These are phyloP conservation scores for Solanum pinnatisectum DNA, from an alignment of 257 asterid species.

Conservation along the genomic window DNA sequence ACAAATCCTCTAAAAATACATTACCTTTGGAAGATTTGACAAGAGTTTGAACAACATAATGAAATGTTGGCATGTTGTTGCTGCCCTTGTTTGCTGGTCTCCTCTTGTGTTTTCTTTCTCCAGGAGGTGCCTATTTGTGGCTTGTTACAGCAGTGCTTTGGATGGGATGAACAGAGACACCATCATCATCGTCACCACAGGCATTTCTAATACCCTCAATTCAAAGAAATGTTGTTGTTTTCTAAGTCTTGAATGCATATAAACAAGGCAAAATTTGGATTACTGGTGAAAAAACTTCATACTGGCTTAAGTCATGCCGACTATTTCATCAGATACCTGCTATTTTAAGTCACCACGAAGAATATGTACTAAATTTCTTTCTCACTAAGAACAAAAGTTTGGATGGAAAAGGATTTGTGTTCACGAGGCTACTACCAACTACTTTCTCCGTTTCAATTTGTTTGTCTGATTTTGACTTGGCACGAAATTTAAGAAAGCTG, in stretches of 20 bases:
- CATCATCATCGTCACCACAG: slow-evolving; percentile 28
- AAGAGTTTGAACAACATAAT: background rate
- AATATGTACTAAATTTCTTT: background rate
- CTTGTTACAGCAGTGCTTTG: slow-evolving; percentile 56
- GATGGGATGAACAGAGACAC: slow-evolving; percentile 49
- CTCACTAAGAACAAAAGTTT: background rate
- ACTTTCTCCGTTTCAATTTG: background rate
- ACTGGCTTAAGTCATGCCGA: background rate
- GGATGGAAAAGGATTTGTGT: background rate
- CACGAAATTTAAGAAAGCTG: background rate
- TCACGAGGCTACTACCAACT: background rate
- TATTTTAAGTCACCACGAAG: background rate
- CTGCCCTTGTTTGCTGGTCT: slow-evolving; percentile 30
- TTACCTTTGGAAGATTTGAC: background rate
- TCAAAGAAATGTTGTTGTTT: background rate
- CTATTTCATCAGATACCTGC: background rate
- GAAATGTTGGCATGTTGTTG: slow-evolving; percentile 20
- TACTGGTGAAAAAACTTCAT: background rate
- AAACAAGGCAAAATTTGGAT: background rate
- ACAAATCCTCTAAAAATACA: background rate
- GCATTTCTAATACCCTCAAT: slow-evolving; percentile 15
- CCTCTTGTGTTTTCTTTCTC: slow-evolving; percentile 15
- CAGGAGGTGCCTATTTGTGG: slow-evolving; percentile 44
- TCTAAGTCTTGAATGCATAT: background rate
- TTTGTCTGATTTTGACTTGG: background rate